These are phyloP conservation scores for Silene uniflora DNA, from an alignment of 148 eudicot species.

Conservation along the genomic window DNA sequence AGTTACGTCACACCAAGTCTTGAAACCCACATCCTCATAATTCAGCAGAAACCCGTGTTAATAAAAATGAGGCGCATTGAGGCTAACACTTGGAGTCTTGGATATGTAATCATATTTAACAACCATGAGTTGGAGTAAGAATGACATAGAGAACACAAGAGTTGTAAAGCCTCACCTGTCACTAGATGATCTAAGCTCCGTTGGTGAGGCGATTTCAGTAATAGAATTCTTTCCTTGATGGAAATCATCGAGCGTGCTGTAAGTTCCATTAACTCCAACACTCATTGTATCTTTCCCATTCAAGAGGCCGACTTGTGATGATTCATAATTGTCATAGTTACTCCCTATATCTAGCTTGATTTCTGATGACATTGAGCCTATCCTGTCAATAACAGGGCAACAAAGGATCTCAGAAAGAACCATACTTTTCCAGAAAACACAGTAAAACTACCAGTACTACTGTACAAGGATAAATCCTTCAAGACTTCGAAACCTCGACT, in stretches of 20 bases:
- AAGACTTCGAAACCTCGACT: background rate
- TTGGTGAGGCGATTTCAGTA: conserved; percentile 35
- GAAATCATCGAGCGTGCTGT: conserved; percentile 33
- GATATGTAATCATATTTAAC: background rate
- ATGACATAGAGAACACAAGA: background rate
- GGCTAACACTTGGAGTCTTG: background rate
- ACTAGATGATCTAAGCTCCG: conserved; percentile 34
- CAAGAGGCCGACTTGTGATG: conserved; percentile 34
- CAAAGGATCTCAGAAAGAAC: conserved; percentile 1
- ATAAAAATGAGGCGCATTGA: background rate
- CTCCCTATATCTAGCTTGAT: conserved; percentile 43
- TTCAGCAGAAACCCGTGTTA: background rate
- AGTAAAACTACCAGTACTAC: too few species aligned
- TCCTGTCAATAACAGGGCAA: conserved; percentile 20
- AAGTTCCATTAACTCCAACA: conserved; percentile 35
- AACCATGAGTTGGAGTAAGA: background rate
- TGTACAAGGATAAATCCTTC: too few species aligned
- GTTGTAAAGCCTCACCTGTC: conserved; percentile 38
- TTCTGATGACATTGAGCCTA: conserved; percentile 49
- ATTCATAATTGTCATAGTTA: conserved; percentile 32
- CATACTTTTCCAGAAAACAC: background rate
- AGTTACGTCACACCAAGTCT: background rate
- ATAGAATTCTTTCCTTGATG: conserved; percentile 41
- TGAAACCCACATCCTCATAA: background rate
- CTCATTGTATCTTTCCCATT: conserved; percentile 31